Base-by-base conservation (phyloP, 1,284 basidiomycete genomes). In the Pascua guehoae region DNA sequence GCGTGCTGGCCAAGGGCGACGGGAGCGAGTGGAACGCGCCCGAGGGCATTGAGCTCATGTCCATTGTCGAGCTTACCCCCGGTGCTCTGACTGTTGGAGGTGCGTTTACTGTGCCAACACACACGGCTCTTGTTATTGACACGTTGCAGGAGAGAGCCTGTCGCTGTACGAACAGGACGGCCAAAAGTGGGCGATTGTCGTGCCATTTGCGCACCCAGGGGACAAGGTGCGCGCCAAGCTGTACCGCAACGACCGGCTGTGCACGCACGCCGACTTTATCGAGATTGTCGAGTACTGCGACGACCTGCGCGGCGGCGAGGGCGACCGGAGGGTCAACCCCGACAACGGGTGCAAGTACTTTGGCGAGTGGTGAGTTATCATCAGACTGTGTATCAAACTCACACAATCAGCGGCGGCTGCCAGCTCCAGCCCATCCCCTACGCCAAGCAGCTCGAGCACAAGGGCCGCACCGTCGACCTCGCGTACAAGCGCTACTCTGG, bases 401-500 rank as follows among this genome's bases (percentile, higher is more conserved):
- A 58, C 49, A 44, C 12, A 12, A 10, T 1, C 54, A 75, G 75
- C 49, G 75, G 73, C 11, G 77, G 74, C 41, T 78, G 72, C 61
- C 77, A 79, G 60, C 68, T 76, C 36, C 77, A 93, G 85, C 92
- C 91, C 85, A 80, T 98, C 3, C 86, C 91, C 0, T 97, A 97
- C 67, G 84, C 87, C 15, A 84, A 82, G 8, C 95, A 98, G 71
- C 83, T 98, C 14, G 81, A 86, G 39, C 81, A 95, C 61, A 98
- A 98, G 76, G 84, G 85, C 9, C 81, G 87, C 40, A 92, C 95
- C 1, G 87, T 98, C n/a, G 80, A 88, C 41, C 87, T 89, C 57
- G 91, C 93, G 1, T 96, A 91, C 74, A 74, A 81, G 66, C 87
- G 85, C 64, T 94, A 88, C 71, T 93, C 91, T 14, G 77, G 85